Base-by-base conservation (phyloP, 805 yeast species). In the Saturnispora diversa region DNA sequence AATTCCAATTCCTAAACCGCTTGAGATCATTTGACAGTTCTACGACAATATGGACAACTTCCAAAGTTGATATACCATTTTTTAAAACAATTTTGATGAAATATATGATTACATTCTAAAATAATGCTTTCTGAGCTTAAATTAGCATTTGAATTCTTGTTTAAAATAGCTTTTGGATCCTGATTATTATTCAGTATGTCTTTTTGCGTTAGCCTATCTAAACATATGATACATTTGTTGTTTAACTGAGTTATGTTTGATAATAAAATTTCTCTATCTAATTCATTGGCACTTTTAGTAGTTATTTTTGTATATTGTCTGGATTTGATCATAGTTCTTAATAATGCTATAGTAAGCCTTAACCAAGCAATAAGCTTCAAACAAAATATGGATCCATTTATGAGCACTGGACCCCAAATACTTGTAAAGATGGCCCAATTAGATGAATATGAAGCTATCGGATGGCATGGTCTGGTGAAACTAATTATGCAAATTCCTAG, bases 41-140 rank as follows among this genome's bases (percentile, higher is more conserved):
- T 31, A 7, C 52, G 30, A 31, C 52, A 49, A 26, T 43, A 49
- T 1, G 54, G 54, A 36, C 54, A 50, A 7, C 34, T 40, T 17
- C 39, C 45, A 4, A 44, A 39, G 1, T 13, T 22, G 32, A 40
- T 21, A 26, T 50, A 50, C 54, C 54, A 50, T 20, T 42, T 24
- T 22, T 38, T 50, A 28, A 49, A 48, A 30, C 54, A 50, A 6
- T 38, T 30, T 12, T 30, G 33, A 31, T 50, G 54, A 21, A 48
- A 50, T 5, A 49, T 36, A 24, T 50, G 54, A 6, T 42, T 32
- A 31, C 54, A 50, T 10, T 41, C 34, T 25, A 47, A 26, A 28
- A 45, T 22, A 11, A 45, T 19, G 21, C 29, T 33, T 33, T 24
- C 23, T 22, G 10, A 40, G 32, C 5, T 23, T 16, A 13, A 30